Evolutionary conservation across 1,139 yeast genomes (phyloP).

Genomic region (Yamadazyma diddensiae): DNA sequence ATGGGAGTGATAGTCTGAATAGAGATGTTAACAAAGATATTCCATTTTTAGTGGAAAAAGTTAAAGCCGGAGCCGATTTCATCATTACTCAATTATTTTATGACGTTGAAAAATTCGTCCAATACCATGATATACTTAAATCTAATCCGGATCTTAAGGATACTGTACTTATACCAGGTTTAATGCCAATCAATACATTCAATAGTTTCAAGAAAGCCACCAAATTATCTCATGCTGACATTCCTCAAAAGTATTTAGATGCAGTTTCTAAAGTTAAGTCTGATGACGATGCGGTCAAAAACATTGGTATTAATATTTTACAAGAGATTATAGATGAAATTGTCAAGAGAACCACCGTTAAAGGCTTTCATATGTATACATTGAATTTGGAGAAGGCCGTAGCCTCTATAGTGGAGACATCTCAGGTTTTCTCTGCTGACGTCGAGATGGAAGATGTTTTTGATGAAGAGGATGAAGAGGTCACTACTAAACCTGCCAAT

Average conservation of each 20-base stretch:
- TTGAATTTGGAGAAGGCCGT: slow-evolving; percentile 87
- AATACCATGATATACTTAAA: slow-evolving; percentile 33
- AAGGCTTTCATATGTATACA: slow-evolving; percentile 88
- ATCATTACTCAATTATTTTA: slow-evolving; percentile 46
- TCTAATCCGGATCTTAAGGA: slow-evolving; percentile 33
- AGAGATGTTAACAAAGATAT: slow-evolving; percentile 67
- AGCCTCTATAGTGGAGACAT: slow-evolving; percentile 73
- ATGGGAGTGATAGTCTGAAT: slow-evolving; percentile 60
- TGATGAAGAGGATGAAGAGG: slow-evolving; percentile 13
- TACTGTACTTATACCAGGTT: slow-evolving; percentile 78
- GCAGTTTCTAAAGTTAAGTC: slow-evolving; percentile 55
- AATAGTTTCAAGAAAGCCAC: slow-evolving; percentile 85
- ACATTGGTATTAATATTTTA: slow-evolving; percentile 74
- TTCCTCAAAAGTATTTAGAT: slow-evolving; percentile 49
- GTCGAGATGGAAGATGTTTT: background rate
- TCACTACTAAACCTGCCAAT: slow-evolving; percentile 1
- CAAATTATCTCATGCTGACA: slow-evolving; percentile 82
- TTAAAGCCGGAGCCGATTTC: slow-evolving; percentile 48
- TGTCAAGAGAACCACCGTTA: slow-evolving; percentile 49
- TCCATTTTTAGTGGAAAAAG: slow-evolving; percentile 59
- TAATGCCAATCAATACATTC: slow-evolving; percentile 95
- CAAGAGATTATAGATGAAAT: slow-evolving; percentile 61
- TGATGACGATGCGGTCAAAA: slow-evolving; percentile 85
- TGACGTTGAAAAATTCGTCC: slow-evolving; percentile 40
- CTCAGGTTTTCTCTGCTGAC: slow-evolving; percentile 39